phyloP scores from a whole-genome alignment of 345 rosid genomes.

The Moricandia moricandioides region DNA sequence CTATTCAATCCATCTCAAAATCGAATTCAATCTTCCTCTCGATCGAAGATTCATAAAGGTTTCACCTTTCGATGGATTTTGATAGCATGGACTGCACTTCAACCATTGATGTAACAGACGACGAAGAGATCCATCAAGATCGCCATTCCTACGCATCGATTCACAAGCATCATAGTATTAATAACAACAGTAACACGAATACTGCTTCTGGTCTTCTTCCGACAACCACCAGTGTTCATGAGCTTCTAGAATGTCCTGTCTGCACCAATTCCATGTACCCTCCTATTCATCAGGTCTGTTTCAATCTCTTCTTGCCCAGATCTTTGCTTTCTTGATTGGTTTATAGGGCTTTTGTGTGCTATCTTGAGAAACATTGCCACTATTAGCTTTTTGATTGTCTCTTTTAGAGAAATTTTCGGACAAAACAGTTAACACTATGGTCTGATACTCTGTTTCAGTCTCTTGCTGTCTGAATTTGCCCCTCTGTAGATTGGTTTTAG shows the following conservation, averaged over 20 bases:
- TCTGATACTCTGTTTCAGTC: neutral
- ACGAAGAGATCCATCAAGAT: slow-evolving; percentile 79
- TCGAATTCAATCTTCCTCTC: slow-evolving; percentile 15
- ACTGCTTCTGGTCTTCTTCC: slow-evolving; percentile 51
- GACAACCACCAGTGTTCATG: slow-evolving; percentile 83
- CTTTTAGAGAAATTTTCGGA: neutral
- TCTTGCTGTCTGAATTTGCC: neutral
- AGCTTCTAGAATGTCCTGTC: slow-evolving; percentile 94
- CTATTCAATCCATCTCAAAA: neutral
- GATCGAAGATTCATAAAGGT: neutral
- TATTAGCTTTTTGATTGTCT: neutral
- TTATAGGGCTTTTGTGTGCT: slow-evolving; percentile 14
- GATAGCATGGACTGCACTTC: slow-evolving; percentile 76
- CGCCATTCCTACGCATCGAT: slow-evolving; percentile 49
- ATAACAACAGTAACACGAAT: slow-evolving; percentile 37
- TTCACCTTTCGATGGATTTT: slow-evolving; percentile 54
- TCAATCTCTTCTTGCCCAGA: neutral
- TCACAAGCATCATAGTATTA: slow-evolving; percentile 49
- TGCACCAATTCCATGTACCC: slow-evolving; percentile 98
- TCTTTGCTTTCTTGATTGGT: slow-evolving; percentile 11
- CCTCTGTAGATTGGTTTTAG: neutral
- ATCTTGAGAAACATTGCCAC: neutral
- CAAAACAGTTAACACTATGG: neutral
- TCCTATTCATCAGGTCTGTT: slow-evolving; percentile 88
- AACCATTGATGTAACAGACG: slow-evolving; percentile 65